Percentiles rank a stretch among this genome's conserved stretches.
Conservation (phyloP, 805 yeast species). For the Myxozyma lipomycoides region DNA sequence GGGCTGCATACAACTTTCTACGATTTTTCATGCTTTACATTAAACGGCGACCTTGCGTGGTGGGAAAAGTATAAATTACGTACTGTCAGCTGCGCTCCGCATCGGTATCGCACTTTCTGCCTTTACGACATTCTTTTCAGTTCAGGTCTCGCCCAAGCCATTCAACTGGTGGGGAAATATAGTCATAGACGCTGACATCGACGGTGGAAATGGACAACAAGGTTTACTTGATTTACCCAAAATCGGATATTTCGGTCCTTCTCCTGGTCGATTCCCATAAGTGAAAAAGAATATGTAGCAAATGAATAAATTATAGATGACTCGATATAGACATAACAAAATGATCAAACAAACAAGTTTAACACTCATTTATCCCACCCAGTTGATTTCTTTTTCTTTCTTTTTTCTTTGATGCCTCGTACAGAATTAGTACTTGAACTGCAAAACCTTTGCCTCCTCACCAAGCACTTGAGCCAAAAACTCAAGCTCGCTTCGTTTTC, state of each 20-base stretch:
- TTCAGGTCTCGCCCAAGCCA: slow-evolving; percentile 42
- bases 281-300: too few relatives aligned
- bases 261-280: slow-evolving; percentile 5
- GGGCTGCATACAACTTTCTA: slow-evolving; percentile 13
- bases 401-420: background rate
- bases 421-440: slow-evolving; percentile 10
- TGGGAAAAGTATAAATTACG: slow-evolving; percentile 72
- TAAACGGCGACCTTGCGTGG: slow-evolving; percentile 54
- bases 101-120: slow-evolving; percentile 66
- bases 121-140: slow-evolving; percentile 51
- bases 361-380: too few relatives aligned
- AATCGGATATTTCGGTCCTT: slow-evolving; percentile 4
- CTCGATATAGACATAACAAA: too few relatives aligned
- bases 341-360: too few relatives aligned
- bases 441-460: slow-evolving; percentile 38
- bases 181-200: slow-evolving; percentile 10
- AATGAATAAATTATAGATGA: background rate
- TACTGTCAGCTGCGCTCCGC: slow-evolving; percentile 60
- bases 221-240: slow-evolving; percentile 5
- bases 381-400: background rate
- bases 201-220: slow-evolving; percentile 10
- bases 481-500: slow-evolving; percentile 85
- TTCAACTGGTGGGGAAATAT: slow-evolving; percentile 64
- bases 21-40: slow-evolving; percentile 50
- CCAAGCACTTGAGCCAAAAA: slow-evolving; percentile 55